Base-by-base conservation (phyloP, 2,329 filamentous ascomycete genomes). In the Monilinia vaccinii-corymbosi region DNA sequence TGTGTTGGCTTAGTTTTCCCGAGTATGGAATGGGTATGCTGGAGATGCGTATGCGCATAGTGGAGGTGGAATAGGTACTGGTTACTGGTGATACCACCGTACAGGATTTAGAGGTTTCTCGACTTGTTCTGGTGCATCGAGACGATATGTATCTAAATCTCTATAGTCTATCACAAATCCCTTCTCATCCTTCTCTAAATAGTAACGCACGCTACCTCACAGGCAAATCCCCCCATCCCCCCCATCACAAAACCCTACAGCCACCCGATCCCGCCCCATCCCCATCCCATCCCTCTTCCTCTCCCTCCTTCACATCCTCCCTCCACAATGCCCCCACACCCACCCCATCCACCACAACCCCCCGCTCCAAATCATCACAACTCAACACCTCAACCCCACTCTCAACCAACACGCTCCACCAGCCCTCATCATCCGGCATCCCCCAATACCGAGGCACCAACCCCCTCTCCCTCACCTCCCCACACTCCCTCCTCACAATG, bases 381-480 rank as follows among this genome's bases (percentile, higher is more conserved):
- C 75, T 78, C 53, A 79, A 61, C 61, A 77, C 63, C 60, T 76
- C 75, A 14, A 77, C 72, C 0, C 71, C 74, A 57, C 72, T 68
- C 10, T 70, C 64, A 32, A 74, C 67, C 44, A 63, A 23, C 72
- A 68, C 48, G 68, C 64, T 76, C 76, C 78, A 28, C 78, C 69
- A 56, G 68, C 67, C 62, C 75, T 73, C 56, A 73, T 68, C 49
- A 70, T 56, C 67, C 0, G 76, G 76, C 5, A 73, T 71, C 25
- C 74, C 74, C 76, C 76, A 78, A 62, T 76, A 77, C 53, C 76
- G 63, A 4, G 72, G 72, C 56, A 72, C 69, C 47, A 78, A 62
- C 0, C 76, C 75, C n/a, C 71, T 66, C 6, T 66, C 65, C 40
- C 72, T 71, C 6, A 74, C 76, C 8, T 62, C 65, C 2, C 64